These are phyloP conservation scores for Aspergillus glaucus DNA, from an alignment of 2,329 filamentous ascomycete species.

Conservation along the genomic window DNA sequence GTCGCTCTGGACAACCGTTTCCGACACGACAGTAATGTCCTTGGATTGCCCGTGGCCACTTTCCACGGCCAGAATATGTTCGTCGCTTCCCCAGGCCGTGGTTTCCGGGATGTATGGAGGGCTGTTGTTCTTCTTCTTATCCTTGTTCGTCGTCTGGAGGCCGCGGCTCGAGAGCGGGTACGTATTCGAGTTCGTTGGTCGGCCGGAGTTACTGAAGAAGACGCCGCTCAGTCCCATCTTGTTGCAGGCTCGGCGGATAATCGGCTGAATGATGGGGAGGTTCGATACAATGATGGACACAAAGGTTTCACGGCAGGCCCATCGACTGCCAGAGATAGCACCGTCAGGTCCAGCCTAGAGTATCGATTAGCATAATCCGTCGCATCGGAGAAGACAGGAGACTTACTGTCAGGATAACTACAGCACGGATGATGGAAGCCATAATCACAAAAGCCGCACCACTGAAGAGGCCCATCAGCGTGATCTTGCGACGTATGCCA, in stretches of 20 bases:
- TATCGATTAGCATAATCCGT: neutral
- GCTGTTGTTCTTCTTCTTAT: neutral
- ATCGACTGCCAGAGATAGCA: constrained; percentile 31
- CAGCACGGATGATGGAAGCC: constrained; percentile 47
- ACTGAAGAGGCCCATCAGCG: constrained; percentile 47
- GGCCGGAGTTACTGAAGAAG: constrained; percentile 19
- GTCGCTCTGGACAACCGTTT: constrained; percentile 21
- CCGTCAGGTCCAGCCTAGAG: constrained; percentile 26
- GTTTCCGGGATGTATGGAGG: constrained; percentile 4
- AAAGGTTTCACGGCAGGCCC: constrained; percentile 39
- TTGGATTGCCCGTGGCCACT: constrained; percentile 4
- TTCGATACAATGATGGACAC: constrained; percentile 38
- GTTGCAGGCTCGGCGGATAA: constrained; percentile 19
- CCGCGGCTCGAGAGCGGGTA: constrained; percentile 16
- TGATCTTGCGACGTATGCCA: constrained; percentile 42
- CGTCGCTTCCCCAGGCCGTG: constrained; percentile 24
- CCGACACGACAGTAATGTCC: constrained; percentile 21
- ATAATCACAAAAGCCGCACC: constrained; percentile 50
- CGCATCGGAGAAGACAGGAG: neutral
- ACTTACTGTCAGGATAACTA: constrained; percentile 39
- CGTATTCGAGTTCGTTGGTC: constrained; percentile 10
- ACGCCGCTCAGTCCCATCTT: constrained; percentile 19
- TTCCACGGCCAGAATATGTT: constrained; percentile 14
- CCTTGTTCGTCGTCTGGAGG: constrained; percentile 9
- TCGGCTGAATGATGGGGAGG: constrained; percentile 33